Evolutionary conservation across 345 rosid species (phyloP), one percentile per base, ranked within the genome.

Genomic region (Aquilaria sinensis): DNA sequence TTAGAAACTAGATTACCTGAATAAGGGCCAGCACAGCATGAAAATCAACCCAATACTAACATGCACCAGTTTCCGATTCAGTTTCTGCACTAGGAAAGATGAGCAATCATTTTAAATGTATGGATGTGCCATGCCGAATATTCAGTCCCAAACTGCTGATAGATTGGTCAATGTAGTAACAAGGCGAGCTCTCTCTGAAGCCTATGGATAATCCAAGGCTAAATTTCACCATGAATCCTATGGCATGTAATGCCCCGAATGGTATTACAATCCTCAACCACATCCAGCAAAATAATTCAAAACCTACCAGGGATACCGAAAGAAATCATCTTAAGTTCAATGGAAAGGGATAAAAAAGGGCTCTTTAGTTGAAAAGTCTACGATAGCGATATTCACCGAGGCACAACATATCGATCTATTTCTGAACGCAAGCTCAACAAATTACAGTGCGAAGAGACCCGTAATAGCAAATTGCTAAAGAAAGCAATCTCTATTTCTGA

Each of bases 31-130:
- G 76, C 96, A 85, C 67, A 94, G 96, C 96, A 86, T 86, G 79
- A 90, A 90, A 53, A 73, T 83, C 54, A 86, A 78, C 60, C 99
- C 99, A 5, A 88, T 73, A 64, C 88, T 90, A 56, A 88, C 75
- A 73, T 94, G 99, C 66, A 94, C 89, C 58, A 94, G 84, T 89
- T 94, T 87, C 84, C 95, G 72, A 50, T 82, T 87, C 76, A 87
- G 63, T 62, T 83, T 83, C 91, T 87, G 65, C 46, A 76, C 57
- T 70, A 67, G 47, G 66, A 72, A 34, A 32, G 47, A 52, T 60
- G 53, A 58, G 68, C 31, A 66, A 37, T 46, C 58, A 59, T 56
- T 13, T 8, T 23, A 16, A 43, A 59, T 16, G 53, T 31, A 67
- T 13, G 56, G 51, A 45, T 52, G 12, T 4, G 30, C 14, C 51